Base-by-base conservation (phyloP, 2,329 filamentous ascomycete genomes). In the Colletotrichum abscissum region DNA sequence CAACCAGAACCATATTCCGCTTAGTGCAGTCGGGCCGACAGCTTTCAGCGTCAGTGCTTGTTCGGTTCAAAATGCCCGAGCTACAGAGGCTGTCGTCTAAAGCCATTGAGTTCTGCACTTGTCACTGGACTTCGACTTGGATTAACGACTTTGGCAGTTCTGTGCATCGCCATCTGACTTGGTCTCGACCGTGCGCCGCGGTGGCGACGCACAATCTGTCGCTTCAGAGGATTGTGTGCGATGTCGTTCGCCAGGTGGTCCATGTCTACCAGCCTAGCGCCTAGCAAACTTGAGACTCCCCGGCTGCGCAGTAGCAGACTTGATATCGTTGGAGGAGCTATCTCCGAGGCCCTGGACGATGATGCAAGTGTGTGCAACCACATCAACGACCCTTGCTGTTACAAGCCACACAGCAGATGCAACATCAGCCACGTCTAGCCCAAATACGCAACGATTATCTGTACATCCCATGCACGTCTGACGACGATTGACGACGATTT, bases 401-500 rank as follows among this genome's bases (percentile, higher is more conserved):
- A 22, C 26, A 63, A 73, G 56, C 67, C 71, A 71, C 56, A 63
- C 22, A 38, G 33, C 9, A 35, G 38, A 30, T 38, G 49, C 26
- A 5, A 14, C 42, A n/a, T 60, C 49, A 66, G 71, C 71, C 67
- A 66, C 71, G 30, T 30, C 60, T 70, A 62, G 49, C 49, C 35
- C 16, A 19, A 60, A 52, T 28, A 9, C 35, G 56, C 38, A 60
- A 26, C 16, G 62, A 70, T 71, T 38, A 12, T 52, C 71, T 58
- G 62, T 24, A 59, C 33, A 55, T 72, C 58, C 35, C 19, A 68
- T 72, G 69, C 69, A 69, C 30, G 19, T 63, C 57, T 69, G 58
- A 72, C 30, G 28, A 33, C 46, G 63, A 62, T 55, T 62, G 58
- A 72, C 30, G 28, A 42, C 46, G 63, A 62, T 46, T 57, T n/a